Percentiles rank a stretch among this genome's conserved stretches.
phyloP scores from a whole-genome alignment of 495 filamentous ascomycete species.

The Parmelia sp. region DNA sequence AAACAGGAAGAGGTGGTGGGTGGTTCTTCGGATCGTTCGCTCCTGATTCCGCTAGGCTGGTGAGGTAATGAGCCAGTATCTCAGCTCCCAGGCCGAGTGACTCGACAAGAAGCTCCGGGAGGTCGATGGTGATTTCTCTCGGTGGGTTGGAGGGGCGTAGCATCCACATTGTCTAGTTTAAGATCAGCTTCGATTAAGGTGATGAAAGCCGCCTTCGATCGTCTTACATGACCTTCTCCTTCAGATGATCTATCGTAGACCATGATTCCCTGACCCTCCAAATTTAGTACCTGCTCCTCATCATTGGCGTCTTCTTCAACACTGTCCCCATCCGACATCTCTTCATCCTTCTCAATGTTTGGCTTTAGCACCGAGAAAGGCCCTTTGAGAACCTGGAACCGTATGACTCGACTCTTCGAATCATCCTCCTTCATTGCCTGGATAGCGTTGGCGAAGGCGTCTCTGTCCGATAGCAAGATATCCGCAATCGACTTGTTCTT shows the following conservation, averaged over 20 bases:
- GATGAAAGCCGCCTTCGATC: neutral
- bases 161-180: constrained; percentile 94
- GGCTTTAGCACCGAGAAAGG: constrained; percentile 46
- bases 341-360: constrained; percentile 20
- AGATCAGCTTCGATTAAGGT: constrained; percentile 7
- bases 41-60: constrained; percentile 77
- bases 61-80: constrained; percentile 88
- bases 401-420: constrained; percentile 82
- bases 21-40: constrained; percentile 72
- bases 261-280: constrained; percentile 97
- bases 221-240: constrained; percentile 80
- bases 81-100: constrained; percentile 91
- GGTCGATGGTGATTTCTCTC: constrained; percentile 88
- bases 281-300: constrained; percentile 55
- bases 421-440: constrained; percentile 91
- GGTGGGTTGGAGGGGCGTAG: constrained; percentile 85
- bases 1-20: constrained; percentile 79
- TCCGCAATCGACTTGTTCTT: constrained; percentile 73
- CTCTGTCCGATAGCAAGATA: constrained; percentile 68
- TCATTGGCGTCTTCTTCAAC: constrained; percentile 36
- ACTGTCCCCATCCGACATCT: constrained; percentile 34
- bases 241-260: constrained; percentile 86
- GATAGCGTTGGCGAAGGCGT: constrained; percentile 71
- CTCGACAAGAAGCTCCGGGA: constrained; percentile 85
- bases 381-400: constrained; percentile 73